Conservation (phyloP, 371 early-diverging fungal genomes). For the Zopfochytrium polystomum region DNA sequence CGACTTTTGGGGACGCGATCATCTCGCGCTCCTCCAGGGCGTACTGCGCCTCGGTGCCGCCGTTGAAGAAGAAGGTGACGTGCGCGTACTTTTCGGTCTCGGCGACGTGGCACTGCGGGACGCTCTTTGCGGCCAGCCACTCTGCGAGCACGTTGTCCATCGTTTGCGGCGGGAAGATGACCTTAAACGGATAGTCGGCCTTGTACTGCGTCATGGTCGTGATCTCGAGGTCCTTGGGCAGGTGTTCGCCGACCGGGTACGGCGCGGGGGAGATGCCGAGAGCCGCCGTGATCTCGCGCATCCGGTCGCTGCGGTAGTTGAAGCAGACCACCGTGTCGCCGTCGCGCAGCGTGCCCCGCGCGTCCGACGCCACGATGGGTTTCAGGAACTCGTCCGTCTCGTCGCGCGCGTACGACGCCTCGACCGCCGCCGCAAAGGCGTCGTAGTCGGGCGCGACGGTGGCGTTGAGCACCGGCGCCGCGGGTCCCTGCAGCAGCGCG, state of each 20-base stretch:
- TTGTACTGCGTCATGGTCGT: slow-evolving; percentile 98
- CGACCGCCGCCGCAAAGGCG: slow-evolving; percentile 33
- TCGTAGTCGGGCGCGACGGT: slow-evolving; percentile 4
- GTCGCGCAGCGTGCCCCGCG: slow-evolving; percentile 71
- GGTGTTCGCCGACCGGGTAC: slow-evolving; percentile 63
- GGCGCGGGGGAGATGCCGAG: slow-evolving; percentile 86
- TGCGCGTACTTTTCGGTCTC: slow-evolving; percentile 99
- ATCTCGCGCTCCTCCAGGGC: slow-evolving; percentile 84
- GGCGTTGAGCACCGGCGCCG: slow-evolving; percentile 68
- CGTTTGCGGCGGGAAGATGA: slow-evolving; percentile 91
- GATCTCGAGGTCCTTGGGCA: slow-evolving; percentile 78
- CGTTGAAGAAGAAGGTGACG: slow-evolving; percentile 99
- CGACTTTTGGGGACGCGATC: slow-evolving; percentile 91
- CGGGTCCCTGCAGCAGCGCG: too few relatives aligned
- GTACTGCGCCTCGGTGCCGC: slow-evolving; percentile 92
- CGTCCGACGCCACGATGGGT: slow-evolving; percentile 77
- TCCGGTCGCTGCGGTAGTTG: slow-evolving; percentile 92
- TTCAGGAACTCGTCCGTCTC: slow-evolving; percentile 98
- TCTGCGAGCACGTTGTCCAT: slow-evolving; percentile 98
- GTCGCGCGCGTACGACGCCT: slow-evolving; percentile 76
- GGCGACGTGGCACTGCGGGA: slow-evolving; percentile 93
- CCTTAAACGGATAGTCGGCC: slow-evolving; percentile 84
- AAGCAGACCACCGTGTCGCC: slow-evolving; percentile 49
- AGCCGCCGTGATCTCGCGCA: slow-evolving; percentile 93
- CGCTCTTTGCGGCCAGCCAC: slow-evolving; percentile 80